Percentiles rank a stretch among this genome's conserved stretches.
Evolutionary conservation across 2,329 filamentous ascomycete genomes (phyloP).

Genomic region (Scorias spongiosa): DNA sequence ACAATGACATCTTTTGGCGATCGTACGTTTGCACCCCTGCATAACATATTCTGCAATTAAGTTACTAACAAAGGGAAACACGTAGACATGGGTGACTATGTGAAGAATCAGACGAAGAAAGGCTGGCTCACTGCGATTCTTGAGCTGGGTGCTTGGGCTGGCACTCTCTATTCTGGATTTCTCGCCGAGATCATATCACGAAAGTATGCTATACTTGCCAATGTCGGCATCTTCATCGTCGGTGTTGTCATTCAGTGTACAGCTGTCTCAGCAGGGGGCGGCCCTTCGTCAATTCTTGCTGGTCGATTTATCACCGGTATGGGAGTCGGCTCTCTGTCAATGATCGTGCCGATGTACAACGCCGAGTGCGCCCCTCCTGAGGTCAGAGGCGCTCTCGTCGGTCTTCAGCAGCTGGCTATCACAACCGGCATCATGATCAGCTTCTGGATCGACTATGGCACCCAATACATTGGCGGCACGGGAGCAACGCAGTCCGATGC

Average conservation of each 20-base stretch:
- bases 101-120: slow-evolving; percentile 23
- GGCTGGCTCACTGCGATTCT: slow-evolving; percentile 46
- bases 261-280: slow-evolving; percentile 38
- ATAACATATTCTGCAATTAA: background rate
- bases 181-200: slow-evolving; percentile 55
- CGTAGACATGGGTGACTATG: slow-evolving; percentile 28
- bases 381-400: slow-evolving; percentile 50
- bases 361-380: slow-evolving; percentile 42
- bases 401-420: slow-evolving; percentile 48
- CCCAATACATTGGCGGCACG: slow-evolving; percentile 39
- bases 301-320: slow-evolving; percentile 53
- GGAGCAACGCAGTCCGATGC: slow-evolving; percentile 44
- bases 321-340: slow-evolving; percentile 51
- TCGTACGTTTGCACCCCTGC: slow-evolving; percentile 12
- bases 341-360: slow-evolving; percentile 37
- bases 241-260: slow-evolving; percentile 55
- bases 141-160: slow-evolving; percentile 65
- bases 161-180: slow-evolving; percentile 53
- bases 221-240: slow-evolving; percentile 50
- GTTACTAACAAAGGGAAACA: background rate
- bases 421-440: slow-evolving; percentile 41
- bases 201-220: slow-evolving; percentile 54
- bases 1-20: slow-evolving; percentile 33
- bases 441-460: slow-evolving; percentile 26
- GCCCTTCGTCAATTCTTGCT: slow-evolving; percentile 45